Conservation (phyloP, 176 grass and related monocot species). For the Juncus inflexus region DNA sequence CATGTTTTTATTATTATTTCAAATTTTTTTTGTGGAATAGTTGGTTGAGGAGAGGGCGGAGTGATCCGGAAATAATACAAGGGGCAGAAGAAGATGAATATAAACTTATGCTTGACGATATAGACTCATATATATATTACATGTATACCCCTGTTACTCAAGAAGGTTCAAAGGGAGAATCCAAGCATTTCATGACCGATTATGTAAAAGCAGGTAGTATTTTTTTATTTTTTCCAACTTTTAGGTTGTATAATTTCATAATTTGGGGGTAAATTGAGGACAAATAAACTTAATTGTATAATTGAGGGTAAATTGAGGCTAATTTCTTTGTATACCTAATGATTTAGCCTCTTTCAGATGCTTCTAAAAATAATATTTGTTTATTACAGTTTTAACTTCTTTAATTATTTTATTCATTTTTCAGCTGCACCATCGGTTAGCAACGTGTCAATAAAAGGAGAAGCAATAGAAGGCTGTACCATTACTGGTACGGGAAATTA, state of each 20-base stretch:
- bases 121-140: constrained; percentile 84
- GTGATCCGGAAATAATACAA: constrained; percentile 46
- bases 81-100: constrained; percentile 85
- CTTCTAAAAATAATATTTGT: not conserved
- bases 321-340: not conserved
- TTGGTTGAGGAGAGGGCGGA: constrained; percentile 86
- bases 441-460: constrained; percentile 67
- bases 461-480: constrained; percentile 67
- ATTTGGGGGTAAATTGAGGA: not conserved
- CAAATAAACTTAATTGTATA: not conserved
- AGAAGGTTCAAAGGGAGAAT: constrained; percentile 78
- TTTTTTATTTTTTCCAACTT: constrained; percentile 13
- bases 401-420: constrained; percentile 34
- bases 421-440: constrained; percentile 89
- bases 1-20: constrained; percentile 15
- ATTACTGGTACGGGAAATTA: constrained; percentile 67
- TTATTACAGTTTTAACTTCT: constrained; percentile 14
- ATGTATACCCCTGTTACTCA: constrained; percentile 82
- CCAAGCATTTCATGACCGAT: constrained; percentile 58
- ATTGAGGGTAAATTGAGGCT: not conserved
- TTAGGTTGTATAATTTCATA: not conserved
- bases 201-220: constrained; percentile 80
- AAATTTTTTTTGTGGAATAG: constrained; percentile 37
- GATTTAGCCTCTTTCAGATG: not conserved
- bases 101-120: constrained; percentile 62